phyloP scores from a whole-genome alignment of 2,329 filamentous ascomycete genomes.

The Colletotrichum tofieldiae region DNA sequence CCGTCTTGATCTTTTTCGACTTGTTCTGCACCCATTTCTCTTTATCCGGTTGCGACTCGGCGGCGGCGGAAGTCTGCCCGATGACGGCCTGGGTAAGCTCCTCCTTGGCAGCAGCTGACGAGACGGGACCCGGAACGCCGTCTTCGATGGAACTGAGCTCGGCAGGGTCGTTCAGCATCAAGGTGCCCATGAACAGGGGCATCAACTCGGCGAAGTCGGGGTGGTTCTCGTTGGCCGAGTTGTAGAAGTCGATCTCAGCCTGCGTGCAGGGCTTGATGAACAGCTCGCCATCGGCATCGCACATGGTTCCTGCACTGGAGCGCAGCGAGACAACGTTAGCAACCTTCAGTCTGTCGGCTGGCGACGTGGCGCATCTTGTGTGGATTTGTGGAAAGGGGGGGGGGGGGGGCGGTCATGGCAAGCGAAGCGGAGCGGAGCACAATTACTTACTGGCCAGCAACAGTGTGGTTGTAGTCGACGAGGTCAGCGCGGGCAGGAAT shows the following conservation, averaged over 20 bases:
- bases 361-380: constrained; percentile 1
- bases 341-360: background rate
- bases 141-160: constrained; percentile 65
- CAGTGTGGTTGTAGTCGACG: constrained; percentile 80
- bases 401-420: background rate
- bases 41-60: constrained; percentile 39
- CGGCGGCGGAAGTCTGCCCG: constrained; percentile 50
- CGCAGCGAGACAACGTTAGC: constrained; percentile 30
- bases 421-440: background rate
- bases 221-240: constrained; percentile 76
- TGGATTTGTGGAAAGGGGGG: constrained; percentile 1
- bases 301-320: constrained; percentile 88
- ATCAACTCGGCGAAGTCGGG: constrained; percentile 85
- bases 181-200: constrained; percentile 86
- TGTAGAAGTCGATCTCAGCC: constrained; percentile 91
- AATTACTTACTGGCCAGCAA: constrained; percentile 84
- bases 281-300: constrained; percentile 84
- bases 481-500: constrained; percentile 74
- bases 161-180: constrained; percentile 75
- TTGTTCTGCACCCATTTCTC: constrained; percentile 65
- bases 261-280: constrained; percentile 95
- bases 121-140: constrained; percentile 61
- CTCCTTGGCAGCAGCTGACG: constrained; percentile 54
- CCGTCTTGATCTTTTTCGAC: constrained; percentile 78
- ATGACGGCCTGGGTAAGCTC: constrained; percentile 53